Percentiles rank a stretch among this genome's conserved stretches.
Evolutionary conservation across 2,329 filamentous ascomycete species (phyloP).

Genomic region (Trichophyton verrucosum): DNA sequence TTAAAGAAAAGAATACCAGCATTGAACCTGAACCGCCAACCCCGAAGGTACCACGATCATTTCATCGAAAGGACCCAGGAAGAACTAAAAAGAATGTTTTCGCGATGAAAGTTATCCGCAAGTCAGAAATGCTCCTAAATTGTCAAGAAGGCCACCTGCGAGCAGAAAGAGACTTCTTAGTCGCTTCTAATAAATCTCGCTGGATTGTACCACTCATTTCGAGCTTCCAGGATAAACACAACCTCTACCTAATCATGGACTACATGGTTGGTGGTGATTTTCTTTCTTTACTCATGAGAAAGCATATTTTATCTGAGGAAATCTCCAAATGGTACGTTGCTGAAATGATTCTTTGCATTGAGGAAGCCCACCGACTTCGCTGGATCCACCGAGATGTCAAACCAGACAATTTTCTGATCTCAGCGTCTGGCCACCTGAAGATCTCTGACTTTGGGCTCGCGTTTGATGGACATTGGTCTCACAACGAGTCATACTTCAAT

Average conservation of each 20-base stretch:
- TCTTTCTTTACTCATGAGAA: constrained; percentile 69
- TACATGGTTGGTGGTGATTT: constrained; percentile 98
- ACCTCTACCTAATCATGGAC: constrained; percentile 91
- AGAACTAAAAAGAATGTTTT: constrained; percentile 50
- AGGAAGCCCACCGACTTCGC: constrained; percentile 74
- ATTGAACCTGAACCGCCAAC: constrained; percentile 6
- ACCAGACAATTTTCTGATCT: constrained; percentile 92
- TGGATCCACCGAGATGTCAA: constrained; percentile 97
- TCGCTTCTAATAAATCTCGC: constrained; percentile 71
- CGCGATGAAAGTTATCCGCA: constrained; percentile 95
- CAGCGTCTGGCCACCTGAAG: constrained; percentile 75
- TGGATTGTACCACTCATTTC: constrained; percentile 84
- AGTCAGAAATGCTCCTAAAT: constrained; percentile 81
- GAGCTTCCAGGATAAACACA: constrained; percentile 75
- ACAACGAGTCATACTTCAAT: constrained; percentile 77
- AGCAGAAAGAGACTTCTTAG: constrained; percentile 83
- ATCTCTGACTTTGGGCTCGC: constrained; percentile 94
- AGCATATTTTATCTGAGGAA: constrained; percentile 67
- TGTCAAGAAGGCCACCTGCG: constrained; percentile 85
- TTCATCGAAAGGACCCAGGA: constrained; percentile 13
- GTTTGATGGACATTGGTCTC: constrained; percentile 90
- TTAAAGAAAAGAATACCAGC: constrained; percentile 48
- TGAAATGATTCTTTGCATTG: constrained; percentile 91
- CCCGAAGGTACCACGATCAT: constrained; percentile 10
- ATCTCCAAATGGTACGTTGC: constrained; percentile 79